Evolutionary conservation across 108 stramenopile genomes (phyloP).

Genomic region (Pseudonitzschia multiseries): DNA sequence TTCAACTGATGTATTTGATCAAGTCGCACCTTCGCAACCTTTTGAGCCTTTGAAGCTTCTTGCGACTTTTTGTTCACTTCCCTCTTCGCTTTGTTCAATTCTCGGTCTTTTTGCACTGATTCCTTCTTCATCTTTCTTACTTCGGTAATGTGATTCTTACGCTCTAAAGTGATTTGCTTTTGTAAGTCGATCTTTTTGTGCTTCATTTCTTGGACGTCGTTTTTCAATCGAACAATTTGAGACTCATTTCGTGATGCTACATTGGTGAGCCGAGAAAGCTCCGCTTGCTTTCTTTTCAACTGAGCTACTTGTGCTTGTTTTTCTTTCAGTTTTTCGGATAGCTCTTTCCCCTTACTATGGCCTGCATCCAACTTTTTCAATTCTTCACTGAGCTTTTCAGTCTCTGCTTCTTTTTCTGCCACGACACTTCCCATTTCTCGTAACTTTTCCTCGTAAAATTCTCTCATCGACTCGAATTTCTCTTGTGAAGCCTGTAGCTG

Average conservation of each 20-base stretch:
- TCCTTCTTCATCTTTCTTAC: conserved; percentile 53
- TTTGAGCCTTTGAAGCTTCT: conserved; percentile 64
- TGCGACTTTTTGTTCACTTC: conserved; percentile 30
- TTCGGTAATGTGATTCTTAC: conserved; percentile 42
- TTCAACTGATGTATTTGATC: conserved; percentile 46
- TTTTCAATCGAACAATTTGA: conserved; percentile 39
- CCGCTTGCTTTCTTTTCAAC: conserved; percentile 42
- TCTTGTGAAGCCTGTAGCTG: conserved; percentile 48
- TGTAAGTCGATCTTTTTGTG: conserved; percentile 51
- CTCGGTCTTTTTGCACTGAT: conserved; percentile 49
- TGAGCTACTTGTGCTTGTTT: conserved; percentile 52
- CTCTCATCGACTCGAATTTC: conserved; percentile 58
- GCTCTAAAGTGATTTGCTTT: conserved; percentile 41
- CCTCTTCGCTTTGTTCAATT: conserved; percentile 41
- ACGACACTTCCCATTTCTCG: conserved; percentile 49
- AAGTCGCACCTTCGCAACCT: conserved; percentile 51
- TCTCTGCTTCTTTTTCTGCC: conserved; percentile 41
- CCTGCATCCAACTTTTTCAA: conserved; percentile 32
- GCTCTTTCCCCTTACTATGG: conserved; percentile 24
- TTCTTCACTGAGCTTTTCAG: conserved; percentile 39
- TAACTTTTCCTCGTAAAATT: conserved; percentile 57
- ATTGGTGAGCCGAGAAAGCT: conserved; percentile 43
- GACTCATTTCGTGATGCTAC: conserved; percentile 55
- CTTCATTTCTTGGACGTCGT: conserved; percentile 51
- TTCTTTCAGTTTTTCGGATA: conserved; percentile 32